Conservation (phyloP, 2,329 filamentous ascomycete genomes). For the Sphaerulina populicola region DNA sequence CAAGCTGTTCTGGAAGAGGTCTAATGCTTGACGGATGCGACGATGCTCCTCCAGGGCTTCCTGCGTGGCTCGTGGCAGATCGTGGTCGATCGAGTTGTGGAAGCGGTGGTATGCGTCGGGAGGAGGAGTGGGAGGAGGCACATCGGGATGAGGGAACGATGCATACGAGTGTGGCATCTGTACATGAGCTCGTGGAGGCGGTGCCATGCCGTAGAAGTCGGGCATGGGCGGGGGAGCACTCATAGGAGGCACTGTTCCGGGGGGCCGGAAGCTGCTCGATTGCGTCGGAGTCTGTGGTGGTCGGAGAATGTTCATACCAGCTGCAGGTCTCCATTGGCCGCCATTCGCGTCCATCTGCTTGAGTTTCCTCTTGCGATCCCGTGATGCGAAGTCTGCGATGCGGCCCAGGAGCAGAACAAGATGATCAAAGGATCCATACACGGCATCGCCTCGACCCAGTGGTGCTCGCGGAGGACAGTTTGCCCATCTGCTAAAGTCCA, state of each 20-base stretch:
- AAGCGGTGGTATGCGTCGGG: slow-evolving; percentile 34
- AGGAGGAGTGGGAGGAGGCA: slow-evolving; percentile 19
- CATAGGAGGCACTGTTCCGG: not conserved
- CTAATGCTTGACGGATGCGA: slow-evolving; percentile 62
- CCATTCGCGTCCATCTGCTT: slow-evolving; percentile 55
- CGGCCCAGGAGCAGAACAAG: slow-evolving; percentile 73
- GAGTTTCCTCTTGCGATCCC: slow-evolving; percentile 70
- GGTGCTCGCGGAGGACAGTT: slow-evolving; percentile 79
- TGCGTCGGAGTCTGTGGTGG: slow-evolving; percentile 24
- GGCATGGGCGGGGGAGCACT: slow-evolving; percentile 32
- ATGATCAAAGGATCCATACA: slow-evolving; percentile 85
- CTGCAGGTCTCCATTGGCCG: slow-evolving; percentile 48
- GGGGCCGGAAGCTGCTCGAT: slow-evolving; percentile 4
- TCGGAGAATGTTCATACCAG: slow-evolving; percentile 41
- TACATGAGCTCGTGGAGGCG: slow-evolving; percentile 33
- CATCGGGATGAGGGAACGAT: slow-evolving; percentile 13
- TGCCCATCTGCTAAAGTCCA: slow-evolving; percentile 73
- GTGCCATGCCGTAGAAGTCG: slow-evolving; percentile 47
- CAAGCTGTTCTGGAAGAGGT: slow-evolving; percentile 56
- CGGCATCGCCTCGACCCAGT: slow-evolving; percentile 65
- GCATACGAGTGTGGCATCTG: slow-evolving; percentile 39
- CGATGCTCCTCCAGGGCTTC: slow-evolving; percentile 73
- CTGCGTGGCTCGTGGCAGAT: slow-evolving; percentile 57
- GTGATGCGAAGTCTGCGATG: slow-evolving; percentile 66
- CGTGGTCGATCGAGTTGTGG: slow-evolving; percentile 43